Evolutionary conservation across 148 eudicot species (phyloP).

Genomic region (Diospyros kaki): DNA sequence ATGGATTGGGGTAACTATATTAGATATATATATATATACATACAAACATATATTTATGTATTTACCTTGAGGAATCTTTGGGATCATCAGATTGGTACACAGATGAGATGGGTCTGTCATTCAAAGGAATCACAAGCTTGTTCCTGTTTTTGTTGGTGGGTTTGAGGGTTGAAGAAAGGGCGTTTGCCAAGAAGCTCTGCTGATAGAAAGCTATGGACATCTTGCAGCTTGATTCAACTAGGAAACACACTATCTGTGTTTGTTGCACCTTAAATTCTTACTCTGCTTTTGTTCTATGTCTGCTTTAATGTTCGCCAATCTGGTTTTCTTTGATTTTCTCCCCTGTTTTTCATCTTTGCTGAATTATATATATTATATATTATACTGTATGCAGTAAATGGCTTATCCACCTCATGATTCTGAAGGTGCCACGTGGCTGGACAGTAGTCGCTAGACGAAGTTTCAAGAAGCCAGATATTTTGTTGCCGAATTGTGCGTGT

Average conservation of each 20-base stretch:
- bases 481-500: too few relatives aligned
- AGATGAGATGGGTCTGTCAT: constrained; percentile 37
- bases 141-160: constrained; percentile 14
- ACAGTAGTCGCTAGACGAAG: constrained; percentile 13
- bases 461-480: not conserved
- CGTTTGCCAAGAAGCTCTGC: constrained; percentile 50
- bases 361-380: too few relatives aligned
- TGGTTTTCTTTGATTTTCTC: not conserved
- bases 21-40: not conserved
- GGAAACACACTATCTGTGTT: not conserved
- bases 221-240: not conserved
- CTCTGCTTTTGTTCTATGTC: too few relatives aligned
- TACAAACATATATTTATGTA: too few relatives aligned
- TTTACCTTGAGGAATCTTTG: constrained; percentile 38
- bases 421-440: constrained; percentile 32
- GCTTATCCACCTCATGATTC: constrained; percentile 20
- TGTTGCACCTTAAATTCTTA: not conserved
- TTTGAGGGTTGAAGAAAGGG: constrained; percentile 38
- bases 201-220: constrained; percentile 41
- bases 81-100: constrained; percentile 37
- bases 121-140: not conserved
- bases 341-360: not conserved
- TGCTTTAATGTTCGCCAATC: not conserved
- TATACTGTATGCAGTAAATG: not conserved
- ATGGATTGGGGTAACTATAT: too few relatives aligned